Conservation (phyloP, 495 filamentous ascomycete genomes). For the Trichoderma parareesei region DNA sequence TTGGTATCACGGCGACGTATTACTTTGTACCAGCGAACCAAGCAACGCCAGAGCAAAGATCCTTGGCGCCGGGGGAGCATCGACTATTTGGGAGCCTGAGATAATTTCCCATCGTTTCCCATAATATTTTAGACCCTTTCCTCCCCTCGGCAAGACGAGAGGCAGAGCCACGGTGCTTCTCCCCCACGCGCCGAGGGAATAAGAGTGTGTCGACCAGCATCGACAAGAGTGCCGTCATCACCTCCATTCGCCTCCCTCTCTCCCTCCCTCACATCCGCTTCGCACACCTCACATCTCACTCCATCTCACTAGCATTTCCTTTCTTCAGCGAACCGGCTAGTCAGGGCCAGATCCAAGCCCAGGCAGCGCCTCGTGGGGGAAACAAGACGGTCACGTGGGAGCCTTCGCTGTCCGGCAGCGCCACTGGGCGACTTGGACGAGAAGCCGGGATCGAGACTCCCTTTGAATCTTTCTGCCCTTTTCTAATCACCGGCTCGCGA, state of each 20-base stretch:
- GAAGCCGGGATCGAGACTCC: not conserved
- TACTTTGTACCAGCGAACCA: not conserved
- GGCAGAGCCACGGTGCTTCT: not conserved
- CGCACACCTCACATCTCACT: not conserved
- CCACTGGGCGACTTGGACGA: not conserved
- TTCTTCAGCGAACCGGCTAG: not conserved
- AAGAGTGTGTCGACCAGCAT: not conserved
- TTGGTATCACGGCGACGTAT: not conserved
- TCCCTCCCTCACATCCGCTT: not conserved
- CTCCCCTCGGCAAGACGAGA: not conserved
- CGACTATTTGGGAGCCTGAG: not conserved
- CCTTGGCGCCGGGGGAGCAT: slow-evolving; percentile 7
- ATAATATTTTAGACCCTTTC: slow-evolving; percentile 8
- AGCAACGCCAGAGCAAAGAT: not conserved
- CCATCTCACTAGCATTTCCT: not conserved
- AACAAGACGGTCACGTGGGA: slow-evolving; percentile 4
- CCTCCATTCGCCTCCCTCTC: not conserved
- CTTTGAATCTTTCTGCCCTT: not conserved
- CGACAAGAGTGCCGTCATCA: not conserved
- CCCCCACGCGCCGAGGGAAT: not conserved
- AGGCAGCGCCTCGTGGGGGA: not conserved
- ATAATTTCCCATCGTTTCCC: slow-evolving; percentile 8
- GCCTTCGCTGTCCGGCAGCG: not conserved
- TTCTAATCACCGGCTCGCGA: not conserved
- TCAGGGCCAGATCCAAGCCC: not conserved